A percentile compares a stretch with the other conserved stretches of the same genome.
Conservation (phyloP, 2,329 filamentous ascomycete genomes). For the Claviceps fusiformis region DNA sequence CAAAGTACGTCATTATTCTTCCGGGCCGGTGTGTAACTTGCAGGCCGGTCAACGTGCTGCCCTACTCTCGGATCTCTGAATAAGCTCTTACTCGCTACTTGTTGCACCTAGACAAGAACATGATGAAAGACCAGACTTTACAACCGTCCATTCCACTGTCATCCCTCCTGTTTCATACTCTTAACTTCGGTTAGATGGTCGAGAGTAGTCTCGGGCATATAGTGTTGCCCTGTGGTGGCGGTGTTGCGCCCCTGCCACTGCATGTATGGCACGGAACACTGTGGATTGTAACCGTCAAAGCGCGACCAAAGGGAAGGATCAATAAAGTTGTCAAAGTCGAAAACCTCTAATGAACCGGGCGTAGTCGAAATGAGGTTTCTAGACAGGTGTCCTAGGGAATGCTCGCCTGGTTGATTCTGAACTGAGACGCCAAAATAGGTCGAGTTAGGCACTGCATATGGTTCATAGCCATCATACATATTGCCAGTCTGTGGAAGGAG, state of each 20-base stretch:
- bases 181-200: neutral
- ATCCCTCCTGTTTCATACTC: neutral
- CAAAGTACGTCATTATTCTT: no score
- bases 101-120: neutral
- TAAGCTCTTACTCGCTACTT: neutral
- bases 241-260: conserved; percentile 1
- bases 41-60: neutral
- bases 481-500: neutral
- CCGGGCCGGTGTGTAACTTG: neutral
- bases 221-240: neutral
- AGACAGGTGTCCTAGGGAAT: neutral
- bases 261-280: neutral
- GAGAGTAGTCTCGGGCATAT: neutral
- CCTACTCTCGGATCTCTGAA: neutral
- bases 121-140: neutral
- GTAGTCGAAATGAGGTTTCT: neutral
- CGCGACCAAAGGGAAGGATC: conserved; percentile 4
- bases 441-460: neutral
- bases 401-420: neutral
- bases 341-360: neutral
- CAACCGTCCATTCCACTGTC: neutral
- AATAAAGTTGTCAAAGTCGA: conserved; percentile 3
- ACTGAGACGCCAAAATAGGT: neutral
- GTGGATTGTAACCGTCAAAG: neutral
- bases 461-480: neutral